Evolutionary conservation across 202 grass and related monocot species (phyloP), one percentile per base, ranked within the genome.

Genomic region (Setaria viridis): DNA sequence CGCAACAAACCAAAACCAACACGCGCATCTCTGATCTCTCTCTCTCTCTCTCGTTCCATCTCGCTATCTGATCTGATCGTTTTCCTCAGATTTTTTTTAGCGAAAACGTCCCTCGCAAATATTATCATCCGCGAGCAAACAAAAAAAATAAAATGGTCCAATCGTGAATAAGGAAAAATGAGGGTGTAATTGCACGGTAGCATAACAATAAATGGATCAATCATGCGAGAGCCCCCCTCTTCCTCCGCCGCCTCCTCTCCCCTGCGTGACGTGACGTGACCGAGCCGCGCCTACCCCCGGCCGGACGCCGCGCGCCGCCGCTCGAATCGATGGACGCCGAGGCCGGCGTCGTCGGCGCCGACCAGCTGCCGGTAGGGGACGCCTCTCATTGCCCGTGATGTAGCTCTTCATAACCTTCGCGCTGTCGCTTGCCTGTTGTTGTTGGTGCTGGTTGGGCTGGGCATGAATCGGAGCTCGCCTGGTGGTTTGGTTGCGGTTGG

Each of bases 291-390:
- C 29, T 32, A 35, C 1, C 39, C 29, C 81, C 29, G 59, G 82
- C 43, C 50, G 69, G 87, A 79, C 85, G 67, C 85, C 72, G 56
- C 66, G 42, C 80, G 87, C 76, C 70, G 87, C 88, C 64, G 78
- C 79, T 51, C 67, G 67, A 66, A 83, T 78, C 80, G 5, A 87
- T 90, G 88, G 88, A 90, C 84, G 80, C 88, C 74, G 88, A 90
- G 84, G 80, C 80, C 43, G 88, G 80, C 80, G 59, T 72, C 67
- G 74, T 45, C 74, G 74, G 15, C 74, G 50, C 67, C 45, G 80
- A 84, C 32, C 80, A 62, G 75, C 68, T 87, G 21, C 80, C 88
- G 88, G 85, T 87, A 91, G 0, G 25, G 7, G 9, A 6, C 3
- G 33, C 88, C 51, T 64, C 49, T 16, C 84, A 82, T 83, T 86